Percentiles rank a stretch among this genome's conserved stretches.
phyloP scores from a whole-genome alignment of 352 stramenopile genomes.

The Pythium biforme region DNA sequence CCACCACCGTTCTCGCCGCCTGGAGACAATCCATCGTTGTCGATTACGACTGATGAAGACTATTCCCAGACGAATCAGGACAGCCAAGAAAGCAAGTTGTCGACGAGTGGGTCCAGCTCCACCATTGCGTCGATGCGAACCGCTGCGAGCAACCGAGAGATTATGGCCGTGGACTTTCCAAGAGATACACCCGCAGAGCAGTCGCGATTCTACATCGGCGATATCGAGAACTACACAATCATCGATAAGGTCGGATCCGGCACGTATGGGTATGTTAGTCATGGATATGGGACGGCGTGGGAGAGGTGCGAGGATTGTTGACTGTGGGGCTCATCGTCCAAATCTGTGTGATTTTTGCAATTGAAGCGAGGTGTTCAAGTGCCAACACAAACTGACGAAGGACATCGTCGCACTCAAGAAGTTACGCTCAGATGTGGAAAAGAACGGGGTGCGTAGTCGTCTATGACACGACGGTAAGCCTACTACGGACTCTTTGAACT shows the following conservation, averaged over 20 bases:
- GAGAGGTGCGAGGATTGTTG: conserved; percentile 1
- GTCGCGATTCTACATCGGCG: conserved; percentile 75
- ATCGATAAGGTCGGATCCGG: conserved; percentile 87
- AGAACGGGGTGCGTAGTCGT: conserved; percentile 65
- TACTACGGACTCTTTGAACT: not conserved
- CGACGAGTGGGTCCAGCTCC: conserved; percentile 37
- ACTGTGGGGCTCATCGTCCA: not conserved
- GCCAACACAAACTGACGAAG: conserved; percentile 84
- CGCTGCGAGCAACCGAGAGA: conserved; percentile 70
- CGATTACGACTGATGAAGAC: conserved; percentile 20
- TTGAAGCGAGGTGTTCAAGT: conserved; percentile 83
- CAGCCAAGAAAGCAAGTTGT: conserved; percentile 15
- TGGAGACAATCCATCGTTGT: conserved; percentile 27
- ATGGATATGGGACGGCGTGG: not conserved
- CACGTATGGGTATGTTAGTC: conserved; percentile 73
- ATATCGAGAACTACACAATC: conserved; percentile 87
- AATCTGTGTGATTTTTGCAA: not conserved
- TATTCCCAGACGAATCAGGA: conserved; percentile 17
- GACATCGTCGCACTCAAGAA: conserved; percentile 88
- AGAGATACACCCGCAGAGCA: conserved; percentile 40
- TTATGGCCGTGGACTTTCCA: conserved; percentile 46
- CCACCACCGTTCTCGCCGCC: conserved; percentile 62
- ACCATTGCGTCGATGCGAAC: conserved; percentile 71
- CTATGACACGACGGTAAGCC: not conserved
- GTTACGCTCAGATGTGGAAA: conserved; percentile 78